A percentile compares a stretch with the other conserved stretches of the same genome.
Evolutionary conservation across 495 filamentous ascomycete genomes (phyloP).

Genomic region (Podospora conica): DNA sequence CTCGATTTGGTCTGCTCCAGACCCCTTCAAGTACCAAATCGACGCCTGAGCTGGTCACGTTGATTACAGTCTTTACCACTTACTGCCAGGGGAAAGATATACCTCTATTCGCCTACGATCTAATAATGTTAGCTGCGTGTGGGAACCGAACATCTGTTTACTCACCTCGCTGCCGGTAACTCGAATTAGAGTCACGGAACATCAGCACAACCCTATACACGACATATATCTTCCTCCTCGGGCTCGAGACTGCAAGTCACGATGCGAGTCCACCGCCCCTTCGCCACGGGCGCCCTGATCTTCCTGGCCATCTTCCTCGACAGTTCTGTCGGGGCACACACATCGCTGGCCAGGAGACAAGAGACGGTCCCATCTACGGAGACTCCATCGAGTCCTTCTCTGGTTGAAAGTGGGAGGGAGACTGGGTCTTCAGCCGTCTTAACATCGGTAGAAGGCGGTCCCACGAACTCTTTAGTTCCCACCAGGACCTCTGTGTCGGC

Average conservation of each 20-base stretch:
- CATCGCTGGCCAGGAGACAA: neutral
- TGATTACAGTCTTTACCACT: neutral
- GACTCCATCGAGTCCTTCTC: neutral
- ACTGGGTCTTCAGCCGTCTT: neutral
- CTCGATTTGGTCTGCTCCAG: neutral
- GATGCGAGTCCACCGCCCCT: neutral
- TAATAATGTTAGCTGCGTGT: neutral
- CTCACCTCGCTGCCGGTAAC: neutral
- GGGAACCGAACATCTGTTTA: neutral
- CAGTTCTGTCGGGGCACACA: neutral
- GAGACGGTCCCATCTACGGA: neutral
- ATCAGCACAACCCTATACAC: neutral
- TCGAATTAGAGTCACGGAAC: neutral
- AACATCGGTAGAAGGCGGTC: neutral
- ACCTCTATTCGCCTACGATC: neutral
- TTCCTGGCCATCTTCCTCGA: neutral
- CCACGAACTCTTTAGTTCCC: neutral
- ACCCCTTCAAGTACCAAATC: neutral
- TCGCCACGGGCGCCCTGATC: neutral
- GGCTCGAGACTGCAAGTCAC: neutral
- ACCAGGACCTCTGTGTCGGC: neutral
- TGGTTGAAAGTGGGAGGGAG: neutral
- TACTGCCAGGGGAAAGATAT: neutral
- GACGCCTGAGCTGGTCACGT: neutral
- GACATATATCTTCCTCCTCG: neutral